A percentile compares a stretch with the other conserved stretches of the same genome.
phyloP scores from a whole-genome alignment of 805 yeast genomes.

The Candida alai region DNA sequence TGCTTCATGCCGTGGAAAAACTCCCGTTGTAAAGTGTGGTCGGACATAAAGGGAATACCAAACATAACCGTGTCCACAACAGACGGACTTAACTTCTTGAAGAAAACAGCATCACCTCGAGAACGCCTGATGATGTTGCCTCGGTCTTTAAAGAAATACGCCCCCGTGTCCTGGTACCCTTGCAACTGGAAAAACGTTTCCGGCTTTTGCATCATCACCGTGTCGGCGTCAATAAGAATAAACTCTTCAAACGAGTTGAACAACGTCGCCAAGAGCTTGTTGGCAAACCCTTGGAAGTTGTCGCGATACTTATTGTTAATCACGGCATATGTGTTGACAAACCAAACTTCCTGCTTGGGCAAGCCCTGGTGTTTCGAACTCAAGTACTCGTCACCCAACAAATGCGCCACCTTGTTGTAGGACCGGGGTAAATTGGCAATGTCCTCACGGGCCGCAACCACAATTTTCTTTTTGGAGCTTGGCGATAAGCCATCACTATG shows the following conservation, averaged over 20 bases:
- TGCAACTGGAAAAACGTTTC: conserved; percentile 17
- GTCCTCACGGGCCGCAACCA: conserved; percentile 16
- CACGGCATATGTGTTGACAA: conserved; percentile 22
- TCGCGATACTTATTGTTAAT: conserved; percentile 14
- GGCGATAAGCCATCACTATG: conserved; percentile 18
- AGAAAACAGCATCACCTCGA: conserved; percentile 36
- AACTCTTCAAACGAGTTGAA: conserved; percentile 48
- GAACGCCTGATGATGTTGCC: conserved; percentile 27
- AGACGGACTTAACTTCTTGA: conserved; percentile 44
- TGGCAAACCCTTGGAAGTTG: conserved; percentile 40
- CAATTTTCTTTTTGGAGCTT: conserved; percentile 17
- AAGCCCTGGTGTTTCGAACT: conserved; percentile 16
- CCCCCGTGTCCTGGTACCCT: conserved; percentile 17
- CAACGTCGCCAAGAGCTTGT: conserved; percentile 43
- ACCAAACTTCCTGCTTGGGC: conserved; percentile 28
- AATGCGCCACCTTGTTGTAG: conserved; percentile 17
- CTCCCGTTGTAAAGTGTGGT: conserved; percentile 25
- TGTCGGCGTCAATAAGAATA: conserved; percentile 50
- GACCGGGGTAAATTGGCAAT: conserved; percentile 17
- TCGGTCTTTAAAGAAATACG: conserved; percentile 21
- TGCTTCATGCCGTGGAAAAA: conserved; percentile 35
- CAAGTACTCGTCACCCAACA: conserved; percentile 16
- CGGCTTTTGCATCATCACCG: conserved; percentile 40
- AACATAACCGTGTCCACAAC: conserved; percentile 17
- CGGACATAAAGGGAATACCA: conserved; percentile 31